phyloP scores from a whole-genome alignment of 1,284 basidiomycete genomes.

The Stereum hirsutum region DNA sequence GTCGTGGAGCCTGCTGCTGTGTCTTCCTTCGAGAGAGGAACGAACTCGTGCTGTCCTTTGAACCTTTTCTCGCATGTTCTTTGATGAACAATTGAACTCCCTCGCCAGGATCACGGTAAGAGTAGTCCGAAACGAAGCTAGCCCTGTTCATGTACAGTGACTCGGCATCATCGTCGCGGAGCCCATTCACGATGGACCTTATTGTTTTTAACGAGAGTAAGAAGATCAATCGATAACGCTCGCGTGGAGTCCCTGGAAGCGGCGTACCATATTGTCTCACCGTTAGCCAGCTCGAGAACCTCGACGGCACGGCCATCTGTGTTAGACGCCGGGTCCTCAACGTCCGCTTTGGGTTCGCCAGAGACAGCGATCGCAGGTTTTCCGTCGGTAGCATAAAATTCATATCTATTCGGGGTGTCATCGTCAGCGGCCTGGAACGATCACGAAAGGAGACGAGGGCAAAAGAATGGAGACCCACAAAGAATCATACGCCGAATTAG shows the following conservation, averaged over 20 bases:
- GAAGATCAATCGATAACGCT: slow-evolving; percentile 9
- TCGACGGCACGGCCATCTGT: slow-evolving; percentile 52
- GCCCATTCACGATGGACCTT: slow-evolving; percentile 75
- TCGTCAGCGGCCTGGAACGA: not conserved
- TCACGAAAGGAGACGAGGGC: not conserved
- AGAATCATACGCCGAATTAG: slow-evolving; percentile 63
- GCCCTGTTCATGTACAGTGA: slow-evolving; percentile 55
- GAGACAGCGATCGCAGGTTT: slow-evolving; percentile 14
- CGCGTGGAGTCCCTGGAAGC: slow-evolving; percentile 4
- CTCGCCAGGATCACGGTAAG: slow-evolving; percentile 44
- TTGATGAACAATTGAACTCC: slow-evolving; percentile 62
- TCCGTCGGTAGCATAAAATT: slow-evolving; percentile 65
- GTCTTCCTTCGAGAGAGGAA: slow-evolving; percentile 51
- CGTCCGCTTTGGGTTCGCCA: slow-evolving; percentile 13
- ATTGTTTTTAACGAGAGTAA: too few relatives aligned
- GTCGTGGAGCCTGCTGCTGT: slow-evolving; percentile 33
- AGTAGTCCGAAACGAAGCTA: slow-evolving; percentile 70
- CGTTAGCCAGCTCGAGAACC: slow-evolving; percentile 72
- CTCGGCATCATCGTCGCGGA: slow-evolving; percentile 69
- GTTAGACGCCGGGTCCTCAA: slow-evolving; percentile 15
- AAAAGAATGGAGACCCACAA: slow-evolving; percentile 42
- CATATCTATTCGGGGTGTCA: slow-evolving; percentile 42
- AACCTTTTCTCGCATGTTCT: slow-evolving; percentile 58
- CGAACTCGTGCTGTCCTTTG: slow-evolving; percentile 56
- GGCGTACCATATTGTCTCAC: slow-evolving; percentile 71